Evolutionary conservation across 495 filamentous ascomycete genomes (phyloP).

Genomic region (Penicillium robsamsonii): DNA sequence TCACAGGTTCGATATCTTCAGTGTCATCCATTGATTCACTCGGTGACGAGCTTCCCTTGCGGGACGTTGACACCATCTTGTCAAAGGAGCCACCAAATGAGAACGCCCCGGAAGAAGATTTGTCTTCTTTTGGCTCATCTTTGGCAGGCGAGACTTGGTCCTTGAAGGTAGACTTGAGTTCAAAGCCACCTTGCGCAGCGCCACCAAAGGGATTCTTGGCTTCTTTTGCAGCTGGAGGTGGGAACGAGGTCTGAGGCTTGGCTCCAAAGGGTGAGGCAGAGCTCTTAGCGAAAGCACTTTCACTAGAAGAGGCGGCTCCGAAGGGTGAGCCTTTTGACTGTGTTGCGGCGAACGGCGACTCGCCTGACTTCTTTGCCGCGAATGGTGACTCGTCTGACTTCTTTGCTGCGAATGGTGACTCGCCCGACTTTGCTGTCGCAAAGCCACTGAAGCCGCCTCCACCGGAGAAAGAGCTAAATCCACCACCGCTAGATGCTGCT

Average conservation of each 20-base stretch:
- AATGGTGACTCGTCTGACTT: neutral
- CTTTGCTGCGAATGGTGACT: constrained; percentile 30
- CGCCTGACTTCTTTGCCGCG: neutral
- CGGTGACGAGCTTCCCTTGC: constrained; percentile 22
- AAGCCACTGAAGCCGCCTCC: constrained; percentile 36
- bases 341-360: constrained; percentile 24
- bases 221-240: constrained; percentile 35
- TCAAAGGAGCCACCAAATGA: constrained; percentile 34
- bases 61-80: constrained; percentile 25
- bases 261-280: constrained; percentile 29
- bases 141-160: constrained; percentile 64
- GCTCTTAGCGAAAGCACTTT: constrained; percentile 12
- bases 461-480: constrained; percentile 37
- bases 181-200: constrained; percentile 55
- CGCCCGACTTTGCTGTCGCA: constrained; percentile 29
- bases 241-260: constrained; percentile 33
- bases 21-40: constrained; percentile 41
- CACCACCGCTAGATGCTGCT: constrained; percentile 32
- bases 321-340: constrained; percentile 6
- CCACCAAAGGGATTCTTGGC: constrained; percentile 54
- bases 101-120: constrained; percentile 37
- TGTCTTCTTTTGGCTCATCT: constrained; percentile 53
- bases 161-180: constrained; percentile 78
- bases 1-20: constrained; percentile 32
- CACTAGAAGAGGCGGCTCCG: neutral